Evolutionary conservation across 768 basidiomycete genomes (phyloP).

Genomic region (Suillus lakei): DNA sequence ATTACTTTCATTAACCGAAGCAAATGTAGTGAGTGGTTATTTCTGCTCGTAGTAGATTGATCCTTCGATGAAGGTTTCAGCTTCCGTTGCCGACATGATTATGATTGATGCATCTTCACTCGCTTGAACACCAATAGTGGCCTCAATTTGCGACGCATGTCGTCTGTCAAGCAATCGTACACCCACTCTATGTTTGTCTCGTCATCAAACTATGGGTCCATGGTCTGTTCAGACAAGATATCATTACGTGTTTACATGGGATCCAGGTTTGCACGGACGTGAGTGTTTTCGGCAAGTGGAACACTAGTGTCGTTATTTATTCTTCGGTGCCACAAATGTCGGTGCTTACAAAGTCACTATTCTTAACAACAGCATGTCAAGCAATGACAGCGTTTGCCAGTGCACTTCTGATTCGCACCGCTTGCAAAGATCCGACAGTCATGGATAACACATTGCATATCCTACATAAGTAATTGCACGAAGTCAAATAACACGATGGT

Average conservation of each 20-base stretch:
- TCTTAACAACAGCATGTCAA: conserved; percentile 1
- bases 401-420: conserved; percentile 3
- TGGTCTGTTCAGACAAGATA: background rate
- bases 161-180: background rate
- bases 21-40: conserved; percentile 1
- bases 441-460: background rate
- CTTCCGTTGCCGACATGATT: background rate
- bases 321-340: background rate
- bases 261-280: conserved; percentile 1
- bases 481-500: background rate
- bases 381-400: conserved; percentile 7
- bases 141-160: background rate
- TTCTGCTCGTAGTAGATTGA: background rate
- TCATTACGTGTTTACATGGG: background rate
- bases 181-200: background rate
- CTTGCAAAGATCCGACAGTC: conserved; percentile 1
- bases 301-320: background rate
- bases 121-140: background rate
- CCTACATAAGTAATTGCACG: background rate
- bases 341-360: conserved; percentile 1
- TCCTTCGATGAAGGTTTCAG: background rate
- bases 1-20: background rate
- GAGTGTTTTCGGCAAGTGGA: conserved; percentile 2
- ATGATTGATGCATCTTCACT: background rate
- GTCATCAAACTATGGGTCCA: background rate